A percentile compares a stretch with the other conserved stretches of the same genome.
Evolutionary conservation across 2,329 filamentous ascomycete genomes (phyloP).

Genomic region (Byssothecium circinans): DNA sequence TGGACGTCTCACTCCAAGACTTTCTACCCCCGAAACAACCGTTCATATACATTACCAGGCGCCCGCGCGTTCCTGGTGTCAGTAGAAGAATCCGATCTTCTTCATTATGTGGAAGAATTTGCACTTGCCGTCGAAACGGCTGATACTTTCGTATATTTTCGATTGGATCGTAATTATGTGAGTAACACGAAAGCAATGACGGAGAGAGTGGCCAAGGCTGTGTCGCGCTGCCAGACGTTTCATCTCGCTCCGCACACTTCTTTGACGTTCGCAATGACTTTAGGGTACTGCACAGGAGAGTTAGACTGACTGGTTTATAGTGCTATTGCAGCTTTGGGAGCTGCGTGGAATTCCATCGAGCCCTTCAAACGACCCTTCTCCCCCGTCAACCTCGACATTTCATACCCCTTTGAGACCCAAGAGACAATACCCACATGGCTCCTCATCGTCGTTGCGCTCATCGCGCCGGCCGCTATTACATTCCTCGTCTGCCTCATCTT

Average conservation of each 20-base stretch:
- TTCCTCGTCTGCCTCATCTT: slow-evolving; percentile 67
- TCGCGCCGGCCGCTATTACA: slow-evolving; percentile 69
- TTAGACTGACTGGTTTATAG: slow-evolving; percentile 37
- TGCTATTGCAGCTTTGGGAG: slow-evolving; percentile 61
- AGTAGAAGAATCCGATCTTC: slow-evolving; percentile 2
- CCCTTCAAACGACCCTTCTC: slow-evolving; percentile 73
- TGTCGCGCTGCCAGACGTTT: neutral
- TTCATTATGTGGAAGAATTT: slow-evolving; percentile 30
- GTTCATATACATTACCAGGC: neutral
- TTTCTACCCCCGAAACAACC: neutral
- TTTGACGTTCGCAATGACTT: neutral
- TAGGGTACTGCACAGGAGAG: neutral
- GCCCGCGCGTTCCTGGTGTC: slow-evolving; percentile 11
- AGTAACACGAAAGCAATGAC: slow-evolving; percentile 18
- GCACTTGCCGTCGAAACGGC: slow-evolving; percentile 49
- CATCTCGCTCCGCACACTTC: neutral
- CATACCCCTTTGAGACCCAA: slow-evolving; percentile 69
- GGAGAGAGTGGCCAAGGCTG: neutral
- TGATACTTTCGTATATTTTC: slow-evolving; percentile 68
- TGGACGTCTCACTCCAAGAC: slow-evolving; percentile 10
- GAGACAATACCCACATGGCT: slow-evolving; percentile 73
- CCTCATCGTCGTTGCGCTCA: slow-evolving; percentile 64
- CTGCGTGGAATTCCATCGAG: slow-evolving; percentile 59
- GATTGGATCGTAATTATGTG: slow-evolving; percentile 74
- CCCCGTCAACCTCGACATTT: slow-evolving; percentile 73